Evolutionary conservation across 331 rosid genomes (phyloP), one percentile per base, ranked within the genome.

Genomic region (Malus hybrid): DNA sequence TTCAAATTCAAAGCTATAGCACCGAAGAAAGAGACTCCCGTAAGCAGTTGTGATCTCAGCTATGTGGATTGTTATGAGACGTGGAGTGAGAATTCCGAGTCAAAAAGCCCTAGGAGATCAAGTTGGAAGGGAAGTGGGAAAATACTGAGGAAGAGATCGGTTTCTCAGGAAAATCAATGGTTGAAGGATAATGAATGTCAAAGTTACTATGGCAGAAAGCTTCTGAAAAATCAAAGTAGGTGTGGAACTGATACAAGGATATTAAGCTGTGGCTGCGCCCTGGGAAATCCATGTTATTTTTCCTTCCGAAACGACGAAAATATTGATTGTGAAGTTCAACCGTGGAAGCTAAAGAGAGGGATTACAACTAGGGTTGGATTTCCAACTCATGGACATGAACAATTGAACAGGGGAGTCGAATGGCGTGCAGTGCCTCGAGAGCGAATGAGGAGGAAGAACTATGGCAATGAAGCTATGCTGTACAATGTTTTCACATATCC

Each of bases 61-160:
- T 29, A 65, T 39, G 9, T 39, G 24, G 70, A 68, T n/a, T 68
- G 33, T 71, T 30, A 55, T 16, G 82, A 83, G 72, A 77, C 80
- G 13, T 46, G 32, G 78, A 80, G 79, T 63, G 85, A 86, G 22
- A 74, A 71, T 1, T 75, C 82, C 15, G 82, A 77, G 73, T 77
- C 74, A 34, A 75, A 77, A 71, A 34, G 36, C 74, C 70, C 73
- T 7, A 62, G 71, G 69, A 82, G 69, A 57, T 52, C 58, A 19
- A 83, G 73, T 65, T 67, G 75, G 61, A 81, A 64, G 22, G 30
- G 74, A 39, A 18, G 77, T 30, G 80, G 74, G 67, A 89, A 77
- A 82, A 84, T 83, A 81, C 75, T 83, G 44, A 82, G 84, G 79
- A 89, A 82, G 73, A 86, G 80, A 77, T 73, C 85, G 63, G 69